phyloP scores from a whole-genome alignment of 805 yeast genomes.

The Starmerella sp. region DNA sequence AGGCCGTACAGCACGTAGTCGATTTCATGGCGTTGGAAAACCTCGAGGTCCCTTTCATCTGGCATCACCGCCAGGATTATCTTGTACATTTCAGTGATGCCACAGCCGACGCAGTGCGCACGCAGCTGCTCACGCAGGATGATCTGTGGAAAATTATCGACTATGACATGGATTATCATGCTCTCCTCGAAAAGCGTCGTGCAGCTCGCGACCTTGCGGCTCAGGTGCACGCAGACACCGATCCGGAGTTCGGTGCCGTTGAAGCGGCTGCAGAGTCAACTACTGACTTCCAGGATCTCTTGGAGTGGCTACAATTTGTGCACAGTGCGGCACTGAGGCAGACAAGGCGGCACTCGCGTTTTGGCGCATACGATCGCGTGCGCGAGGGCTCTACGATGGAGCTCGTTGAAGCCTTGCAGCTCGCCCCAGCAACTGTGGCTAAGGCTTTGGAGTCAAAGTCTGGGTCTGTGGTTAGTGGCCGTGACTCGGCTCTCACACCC shows the following conservation, averaged over 20 bases:
- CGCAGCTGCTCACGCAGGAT: conserved; percentile 44
- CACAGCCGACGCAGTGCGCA: conserved; percentile 35
- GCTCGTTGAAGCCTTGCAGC: conserved; percentile 25
- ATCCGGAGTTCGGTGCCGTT: conserved; percentile 21
- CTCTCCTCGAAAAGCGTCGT: conserved; percentile 62
- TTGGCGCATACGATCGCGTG: conserved; percentile 36
- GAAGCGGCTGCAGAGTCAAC: background rate
- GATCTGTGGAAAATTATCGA: conserved; percentile 87
- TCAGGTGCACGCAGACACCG: conserved; percentile 11
- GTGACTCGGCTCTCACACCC: conserved; percentile 56
- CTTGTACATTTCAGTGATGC: conserved; percentile 41
- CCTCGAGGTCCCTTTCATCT: conserved; percentile 87
- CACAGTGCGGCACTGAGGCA: conserved; percentile 43
- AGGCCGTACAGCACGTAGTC: conserved; percentile 59
- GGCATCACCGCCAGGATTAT: conserved; percentile 91
- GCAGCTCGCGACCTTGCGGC: conserved; percentile 41
- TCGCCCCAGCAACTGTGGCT: conserved; percentile 2
- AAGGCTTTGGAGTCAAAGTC: conserved; percentile 45
- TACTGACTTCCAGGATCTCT: conserved; percentile 67
- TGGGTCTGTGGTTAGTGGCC: conserved; percentile 67
- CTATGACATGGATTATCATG: conserved; percentile 79
- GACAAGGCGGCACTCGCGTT: conserved; percentile 34
- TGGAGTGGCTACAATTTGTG: conserved; percentile 68
- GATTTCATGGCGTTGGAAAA: conserved; percentile 65
- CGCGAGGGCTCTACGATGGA: conserved; percentile 44